Evolutionary conservation across 2,329 filamentous ascomycete genomes (phyloP).

Genomic region (Colletotrichum lentis): DNA sequence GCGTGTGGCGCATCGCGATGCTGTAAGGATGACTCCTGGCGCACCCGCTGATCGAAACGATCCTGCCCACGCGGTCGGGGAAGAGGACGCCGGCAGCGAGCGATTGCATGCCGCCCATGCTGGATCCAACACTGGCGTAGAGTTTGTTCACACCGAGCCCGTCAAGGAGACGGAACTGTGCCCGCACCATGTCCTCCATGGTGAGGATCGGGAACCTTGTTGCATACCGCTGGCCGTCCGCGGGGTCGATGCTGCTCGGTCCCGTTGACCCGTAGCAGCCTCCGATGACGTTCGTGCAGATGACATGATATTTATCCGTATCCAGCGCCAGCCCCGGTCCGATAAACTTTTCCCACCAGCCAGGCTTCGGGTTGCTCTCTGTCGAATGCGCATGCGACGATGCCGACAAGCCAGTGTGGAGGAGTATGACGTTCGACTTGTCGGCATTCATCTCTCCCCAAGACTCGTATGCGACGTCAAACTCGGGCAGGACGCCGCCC

Average conservation of each 20-base stretch:
- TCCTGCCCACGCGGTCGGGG: constrained; percentile 79
- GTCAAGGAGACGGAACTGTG: constrained; percentile 90
- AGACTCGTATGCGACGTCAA: constrained; percentile 90
- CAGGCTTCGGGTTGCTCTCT: constrained; percentile 82
- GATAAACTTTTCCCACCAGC: constrained; percentile 99
- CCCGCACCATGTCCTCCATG: constrained; percentile 96
- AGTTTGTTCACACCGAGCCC: constrained; percentile 77
- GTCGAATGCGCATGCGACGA: constrained; percentile 97
- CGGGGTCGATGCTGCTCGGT: constrained; percentile 85
- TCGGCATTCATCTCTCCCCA: constrained; percentile 85
- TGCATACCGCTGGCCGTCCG: constrained; percentile 86
- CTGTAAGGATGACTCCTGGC: constrained; percentile 96
- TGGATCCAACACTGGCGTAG: constrained; percentile 91
- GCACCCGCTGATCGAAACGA: constrained; percentile 92
- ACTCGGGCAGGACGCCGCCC: constrained; percentile 90
- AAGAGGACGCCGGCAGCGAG: constrained; percentile 86
- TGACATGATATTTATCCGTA: constrained; percentile 89
- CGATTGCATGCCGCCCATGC: constrained; percentile 99
- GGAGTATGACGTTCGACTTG: constrained; percentile 85
- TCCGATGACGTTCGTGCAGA: constrained; percentile 96
- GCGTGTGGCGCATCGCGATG: constrained; percentile 97
- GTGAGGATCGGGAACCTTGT: constrained; percentile 96
- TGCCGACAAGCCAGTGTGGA: constrained; percentile 95
- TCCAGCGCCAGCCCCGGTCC: constrained; percentile 85
- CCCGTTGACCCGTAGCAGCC: constrained; percentile 97